Evolutionary conservation across 2,329 filamentous ascomycete genomes (phyloP).

Genomic region (Cercospora beticola): DNA sequence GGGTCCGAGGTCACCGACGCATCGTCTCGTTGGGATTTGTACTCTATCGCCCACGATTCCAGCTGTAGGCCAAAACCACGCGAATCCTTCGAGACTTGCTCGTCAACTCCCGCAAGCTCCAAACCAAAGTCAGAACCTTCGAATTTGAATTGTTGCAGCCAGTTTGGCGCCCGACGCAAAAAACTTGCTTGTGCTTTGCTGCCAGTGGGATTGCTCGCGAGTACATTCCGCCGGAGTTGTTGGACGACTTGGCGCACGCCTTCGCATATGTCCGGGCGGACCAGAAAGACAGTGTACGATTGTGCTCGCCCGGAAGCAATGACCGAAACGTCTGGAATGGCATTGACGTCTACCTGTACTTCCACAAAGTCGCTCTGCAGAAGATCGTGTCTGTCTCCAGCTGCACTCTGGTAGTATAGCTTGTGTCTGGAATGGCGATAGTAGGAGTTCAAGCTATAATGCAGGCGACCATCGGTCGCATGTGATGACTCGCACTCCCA

Average conservation of each 20-base stretch:
- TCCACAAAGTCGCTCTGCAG: slow-evolving; percentile 86
- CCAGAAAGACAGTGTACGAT: slow-evolving; percentile 84
- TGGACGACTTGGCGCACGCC: slow-evolving; percentile 88
- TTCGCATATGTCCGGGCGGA: slow-evolving; percentile 87
- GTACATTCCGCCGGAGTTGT: slow-evolving; percentile 71
- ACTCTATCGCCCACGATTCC: slow-evolving; percentile 84
- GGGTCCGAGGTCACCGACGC: slow-evolving; percentile 36
- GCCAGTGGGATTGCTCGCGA: slow-evolving; percentile 50
- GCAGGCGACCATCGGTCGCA: slow-evolving; percentile 74
- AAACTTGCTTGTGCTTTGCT: slow-evolving; percentile 59
- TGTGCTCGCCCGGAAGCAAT: slow-evolving; percentile 76
- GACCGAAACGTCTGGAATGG: slow-evolving; percentile 81
- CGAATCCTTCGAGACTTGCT: slow-evolving; percentile 75
- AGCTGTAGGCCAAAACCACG: slow-evolving; percentile 83
- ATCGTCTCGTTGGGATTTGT: slow-evolving; percentile 72
- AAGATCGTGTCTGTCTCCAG: slow-evolving; percentile 79
- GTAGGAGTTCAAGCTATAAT: slow-evolving; percentile 82
- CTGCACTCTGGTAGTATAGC: slow-evolving; percentile 89
- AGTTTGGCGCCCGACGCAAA: slow-evolving; percentile 73
- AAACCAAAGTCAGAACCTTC: slow-evolving; percentile 87
- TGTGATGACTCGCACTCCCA: slow-evolving; percentile 96
- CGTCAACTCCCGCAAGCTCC: slow-evolving; percentile 85
- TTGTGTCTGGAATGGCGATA: slow-evolving; percentile 82
- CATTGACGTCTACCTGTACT: slow-evolving; percentile 78
- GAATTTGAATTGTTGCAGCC: slow-evolving; percentile 80